Evolutionary conservation across 768 basidiomycete genomes (phyloP).

Genomic region (Psilocybe subaeruginosa): DNA sequence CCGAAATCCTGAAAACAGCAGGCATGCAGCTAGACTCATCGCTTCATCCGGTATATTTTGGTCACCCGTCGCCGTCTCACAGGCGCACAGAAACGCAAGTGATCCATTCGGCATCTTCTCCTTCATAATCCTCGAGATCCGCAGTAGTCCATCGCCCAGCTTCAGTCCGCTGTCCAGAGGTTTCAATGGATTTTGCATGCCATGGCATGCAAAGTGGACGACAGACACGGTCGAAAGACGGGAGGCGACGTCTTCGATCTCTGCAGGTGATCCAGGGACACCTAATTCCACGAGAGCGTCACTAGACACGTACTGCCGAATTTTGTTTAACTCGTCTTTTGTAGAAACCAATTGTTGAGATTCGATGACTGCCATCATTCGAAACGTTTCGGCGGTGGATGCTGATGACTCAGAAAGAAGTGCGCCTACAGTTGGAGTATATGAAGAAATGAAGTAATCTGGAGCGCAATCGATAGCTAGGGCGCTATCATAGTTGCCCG

Average conservation of each 20-base stretch:
- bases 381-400: background rate
- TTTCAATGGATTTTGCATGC: background rate
- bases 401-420: background rate
- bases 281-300: background rate
- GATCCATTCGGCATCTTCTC: background rate
- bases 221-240: background rate
- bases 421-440: background rate
- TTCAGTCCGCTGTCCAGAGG: constrained; percentile 6
- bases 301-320: background rate
- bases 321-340: background rate
- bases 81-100: constrained; percentile 9
- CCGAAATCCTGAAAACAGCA: constrained; percentile 1
- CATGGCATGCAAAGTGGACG: constrained; percentile 14
- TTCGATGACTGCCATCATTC: background rate
- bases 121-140: constrained; percentile 3
- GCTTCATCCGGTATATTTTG: constrained; percentile 1
- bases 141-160: background rate
- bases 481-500: background rate
- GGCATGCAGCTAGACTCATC: background rate
- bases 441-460: background rate
- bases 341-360: background rate
- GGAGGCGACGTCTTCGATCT: background rate
- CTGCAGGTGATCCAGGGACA: background rate
- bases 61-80: constrained; percentile 9
- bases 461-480: background rate